Conservation (phyloP, 768 basidiomycete genomes). For the Hericium erinaceus region DNA sequence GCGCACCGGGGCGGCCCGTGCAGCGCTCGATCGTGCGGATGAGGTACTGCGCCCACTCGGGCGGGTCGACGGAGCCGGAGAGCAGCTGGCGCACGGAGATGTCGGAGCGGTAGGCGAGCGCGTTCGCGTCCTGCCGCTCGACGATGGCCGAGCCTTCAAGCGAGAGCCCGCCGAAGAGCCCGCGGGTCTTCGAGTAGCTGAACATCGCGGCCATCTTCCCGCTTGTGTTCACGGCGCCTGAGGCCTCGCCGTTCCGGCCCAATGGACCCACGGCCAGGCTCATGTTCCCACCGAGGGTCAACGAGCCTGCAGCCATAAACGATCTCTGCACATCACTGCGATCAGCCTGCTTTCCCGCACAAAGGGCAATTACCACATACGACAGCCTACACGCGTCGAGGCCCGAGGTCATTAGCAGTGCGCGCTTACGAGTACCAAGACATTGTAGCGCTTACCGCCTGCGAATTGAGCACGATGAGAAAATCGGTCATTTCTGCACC, state of each 20-base stretch:
- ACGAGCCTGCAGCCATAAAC: constrained; percentile 91
- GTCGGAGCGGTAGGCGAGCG: constrained; percentile 65
- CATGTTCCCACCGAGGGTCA: constrained; percentile 87
- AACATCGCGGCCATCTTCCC: constrained; percentile 94
- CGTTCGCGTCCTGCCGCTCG: constrained; percentile 90
- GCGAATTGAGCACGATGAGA: constrained; percentile 79
- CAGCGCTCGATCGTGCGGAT: constrained; percentile 66
- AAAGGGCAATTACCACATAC: constrained; percentile 32
- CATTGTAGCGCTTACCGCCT: constrained; percentile 39
- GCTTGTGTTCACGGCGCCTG: constrained; percentile 70
- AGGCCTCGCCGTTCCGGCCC: constrained; percentile 91
- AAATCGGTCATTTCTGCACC: constrained; percentile 91
- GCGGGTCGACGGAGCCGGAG: constrained; percentile 63
- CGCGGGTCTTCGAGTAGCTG: constrained; percentile 86
- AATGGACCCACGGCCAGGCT: constrained; percentile 86
- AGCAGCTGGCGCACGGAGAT: constrained; percentile 77
- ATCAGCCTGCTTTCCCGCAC: background rate
- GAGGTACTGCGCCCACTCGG: constrained; percentile 70
- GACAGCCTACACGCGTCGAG: constrained; percentile 37
- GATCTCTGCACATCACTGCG: constrained; percentile 37
- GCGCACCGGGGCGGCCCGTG: constrained; percentile 58
- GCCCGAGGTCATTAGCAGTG: background rate
- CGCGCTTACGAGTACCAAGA: background rate
- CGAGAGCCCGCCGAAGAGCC: constrained; percentile 88
- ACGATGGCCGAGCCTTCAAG: constrained; percentile 86